Evolutionary conservation across 2,329 filamentous ascomycete genomes (phyloP).

Genomic region (Pseudocercospora fuligena): DNA sequence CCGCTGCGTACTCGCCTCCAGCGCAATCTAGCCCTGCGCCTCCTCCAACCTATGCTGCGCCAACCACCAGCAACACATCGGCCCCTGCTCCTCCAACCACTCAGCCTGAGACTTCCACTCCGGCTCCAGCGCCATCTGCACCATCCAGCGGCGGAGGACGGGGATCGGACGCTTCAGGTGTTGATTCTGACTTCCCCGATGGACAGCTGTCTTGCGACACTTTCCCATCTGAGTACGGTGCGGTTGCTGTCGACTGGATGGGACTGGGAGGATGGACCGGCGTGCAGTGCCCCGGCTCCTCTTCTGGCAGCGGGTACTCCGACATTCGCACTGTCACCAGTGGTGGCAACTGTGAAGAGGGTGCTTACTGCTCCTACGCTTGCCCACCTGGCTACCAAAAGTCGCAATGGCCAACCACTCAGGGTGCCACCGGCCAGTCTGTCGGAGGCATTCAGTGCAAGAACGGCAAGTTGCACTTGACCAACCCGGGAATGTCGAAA

Average conservation of each 20-base stretch:
- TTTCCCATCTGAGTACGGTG: conserved; percentile 84
- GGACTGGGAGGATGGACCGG: conserved; percentile 77
- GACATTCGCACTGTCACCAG: conserved; percentile 70
- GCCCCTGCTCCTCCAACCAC: conserved; percentile 17
- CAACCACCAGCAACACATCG: conserved; percentile 15
- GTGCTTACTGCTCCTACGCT: conserved; percentile 85
- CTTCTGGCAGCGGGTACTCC: conserved; percentile 43
- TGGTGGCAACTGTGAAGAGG: conserved; percentile 65
- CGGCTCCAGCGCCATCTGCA: conserved; percentile 14
- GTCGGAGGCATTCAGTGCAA: conserved; percentile 88
- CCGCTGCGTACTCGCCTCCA: conserved; percentile 34
- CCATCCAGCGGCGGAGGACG: conserved; percentile 13
- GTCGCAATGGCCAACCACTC: conserved; percentile 80
- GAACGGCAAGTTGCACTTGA: conserved; percentile 75
- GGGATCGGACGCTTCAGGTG: conserved; percentile 52
- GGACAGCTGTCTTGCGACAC: conserved; percentile 70
- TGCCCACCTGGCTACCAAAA: conserved; percentile 93
- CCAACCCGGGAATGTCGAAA: conserved; percentile 65
- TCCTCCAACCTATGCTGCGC: conserved; percentile 27
- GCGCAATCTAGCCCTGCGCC: conserved; percentile 20
- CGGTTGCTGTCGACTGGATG: conserved; percentile 71
- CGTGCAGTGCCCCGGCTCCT: conserved; percentile 61
- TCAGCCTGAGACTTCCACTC: conserved; percentile 22
- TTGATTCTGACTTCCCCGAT: conserved; percentile 74
- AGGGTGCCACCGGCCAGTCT: conserved; percentile 81